Evolutionary conservation across 768 basidiomycete genomes (phyloP).

Genomic region (Calvatia gigantea): DNA sequence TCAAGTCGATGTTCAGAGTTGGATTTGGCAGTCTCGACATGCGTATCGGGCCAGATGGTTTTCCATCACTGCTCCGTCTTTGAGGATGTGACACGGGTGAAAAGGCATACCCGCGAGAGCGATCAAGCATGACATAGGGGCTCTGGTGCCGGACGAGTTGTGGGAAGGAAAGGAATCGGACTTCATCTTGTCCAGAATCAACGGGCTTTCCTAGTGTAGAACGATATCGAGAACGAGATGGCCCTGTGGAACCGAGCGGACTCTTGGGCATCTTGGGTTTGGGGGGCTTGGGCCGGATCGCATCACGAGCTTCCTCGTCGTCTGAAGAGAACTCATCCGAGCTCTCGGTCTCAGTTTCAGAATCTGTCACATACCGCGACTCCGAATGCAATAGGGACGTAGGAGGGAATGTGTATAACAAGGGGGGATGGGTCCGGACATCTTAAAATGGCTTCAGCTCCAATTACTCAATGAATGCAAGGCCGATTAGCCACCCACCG

Average conservation of each 20-base stretch:
- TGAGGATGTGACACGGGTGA: constrained; percentile 35
- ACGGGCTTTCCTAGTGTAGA: constrained; percentile 14
- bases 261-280: constrained; percentile 16
- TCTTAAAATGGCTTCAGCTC: constrained; percentile 32
- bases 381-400: constrained; percentile 16
- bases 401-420: constrained; percentile 56
- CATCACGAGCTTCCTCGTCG: constrained; percentile 34
- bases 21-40: constrained; percentile 48
- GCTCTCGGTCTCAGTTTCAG: constrained; percentile 16
- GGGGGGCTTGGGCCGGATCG: constrained; percentile 22
- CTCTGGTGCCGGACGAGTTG: constrained; percentile 36
- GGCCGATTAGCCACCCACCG: constrained; percentile 33
- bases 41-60: constrained; percentile 14
- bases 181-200: constrained; percentile 21
- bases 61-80: constrained; percentile 13
- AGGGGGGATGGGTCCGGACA: constrained; percentile 62
- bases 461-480: neutral
- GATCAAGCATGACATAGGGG: constrained; percentile 46
- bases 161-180: constrained; percentile 31
- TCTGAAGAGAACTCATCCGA: constrained; percentile 24
- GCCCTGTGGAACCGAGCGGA: constrained; percentile 17
- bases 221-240: constrained; percentile 18
- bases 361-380: constrained; percentile 9
- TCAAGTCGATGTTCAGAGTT: constrained; percentile 51
- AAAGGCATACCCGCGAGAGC: constrained; percentile 35